Evolutionary conservation across 768 basidiomycete genomes (phyloP).

Genomic region (Xanthoconium stramineum): DNA sequence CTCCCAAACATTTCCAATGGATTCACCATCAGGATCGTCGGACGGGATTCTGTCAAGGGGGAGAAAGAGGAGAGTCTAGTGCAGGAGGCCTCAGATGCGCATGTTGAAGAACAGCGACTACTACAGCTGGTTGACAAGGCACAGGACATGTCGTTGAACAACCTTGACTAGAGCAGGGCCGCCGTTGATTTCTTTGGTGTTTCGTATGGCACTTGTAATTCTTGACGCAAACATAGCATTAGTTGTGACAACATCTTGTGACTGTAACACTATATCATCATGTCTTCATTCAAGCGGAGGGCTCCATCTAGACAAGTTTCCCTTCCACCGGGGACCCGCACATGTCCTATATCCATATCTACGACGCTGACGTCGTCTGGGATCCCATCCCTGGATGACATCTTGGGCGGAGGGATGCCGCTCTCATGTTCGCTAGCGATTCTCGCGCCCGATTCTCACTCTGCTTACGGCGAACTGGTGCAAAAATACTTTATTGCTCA

Average conservation of each 20-base stretch:
- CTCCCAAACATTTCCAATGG: conserved; percentile 33
- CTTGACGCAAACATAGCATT: neutral
- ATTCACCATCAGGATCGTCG: conserved; percentile 29
- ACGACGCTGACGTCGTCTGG: conserved; percentile 77
- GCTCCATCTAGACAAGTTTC: conserved; percentile 41
- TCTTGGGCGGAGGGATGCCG: conserved; percentile 89
- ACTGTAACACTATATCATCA: conserved; percentile 25
- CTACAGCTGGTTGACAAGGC: conserved; percentile 13
- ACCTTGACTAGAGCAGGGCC: conserved; percentile 21
- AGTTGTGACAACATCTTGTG: conserved; percentile 7
- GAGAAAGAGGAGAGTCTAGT: neutral
- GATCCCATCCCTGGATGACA: conserved; percentile 90
- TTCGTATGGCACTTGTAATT: neutral
- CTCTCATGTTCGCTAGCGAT: conserved; percentile 71
- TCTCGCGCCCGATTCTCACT: conserved; percentile 82
- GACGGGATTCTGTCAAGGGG: conserved; percentile 11
- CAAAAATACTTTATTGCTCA: conserved; percentile 89
- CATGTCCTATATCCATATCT: conserved; percentile 53
- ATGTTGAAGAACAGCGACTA: conserved; percentile 1
- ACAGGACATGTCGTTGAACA: conserved; percentile 23
- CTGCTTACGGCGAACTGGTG: conserved; percentile 80
- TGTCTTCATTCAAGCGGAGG: conserved; percentile 84
- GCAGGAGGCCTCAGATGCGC: neutral
- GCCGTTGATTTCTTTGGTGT: neutral
- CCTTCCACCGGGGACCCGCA: conserved; percentile 51